These are phyloP conservation scores for Triticum timopheevii DNA, from an alignment of 176 grass and related monocot genomes.

Conservation along the genomic window DNA sequence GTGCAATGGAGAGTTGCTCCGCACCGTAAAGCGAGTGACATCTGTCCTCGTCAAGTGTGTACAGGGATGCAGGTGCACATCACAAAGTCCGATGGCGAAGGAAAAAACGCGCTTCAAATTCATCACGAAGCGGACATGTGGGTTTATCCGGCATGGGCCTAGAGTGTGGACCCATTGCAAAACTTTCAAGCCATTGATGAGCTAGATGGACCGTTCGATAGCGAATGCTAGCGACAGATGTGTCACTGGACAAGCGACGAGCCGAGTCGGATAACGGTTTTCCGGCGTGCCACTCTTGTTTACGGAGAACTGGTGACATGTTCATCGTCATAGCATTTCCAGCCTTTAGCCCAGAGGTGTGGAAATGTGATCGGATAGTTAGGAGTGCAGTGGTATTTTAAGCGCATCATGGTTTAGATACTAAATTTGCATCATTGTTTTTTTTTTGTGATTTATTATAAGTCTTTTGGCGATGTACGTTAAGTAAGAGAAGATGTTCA, in stretches of 20 bases:
- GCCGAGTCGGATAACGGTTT: background rate
- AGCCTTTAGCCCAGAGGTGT: too few species aligned
- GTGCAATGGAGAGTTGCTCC: background rate
- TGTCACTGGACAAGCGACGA: background rate
- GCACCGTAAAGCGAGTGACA: background rate
- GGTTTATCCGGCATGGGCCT: slow-evolving; percentile 17
- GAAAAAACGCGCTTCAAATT: background rate
- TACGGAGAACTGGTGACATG: background rate
- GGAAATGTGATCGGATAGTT: too few species aligned
- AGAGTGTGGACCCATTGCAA: slow-evolving; percentile 22
- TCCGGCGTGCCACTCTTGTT: background rate
- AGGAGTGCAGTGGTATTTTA: too few species aligned
- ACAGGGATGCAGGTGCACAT: slow-evolving; percentile 18
- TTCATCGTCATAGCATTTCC: too few species aligned
- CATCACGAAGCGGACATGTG: slow-evolving; percentile 13
- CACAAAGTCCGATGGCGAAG: slow-evolving; percentile 19
- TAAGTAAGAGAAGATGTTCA: too few species aligned
- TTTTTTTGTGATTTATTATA: too few species aligned
- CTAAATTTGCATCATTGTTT: too few species aligned
- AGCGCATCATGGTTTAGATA: too few species aligned
- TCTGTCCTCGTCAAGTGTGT: slow-evolving; percentile 26
- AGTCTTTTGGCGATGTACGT: too few species aligned
- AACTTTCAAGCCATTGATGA: slow-evolving; percentile 20
- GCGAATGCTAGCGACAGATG: background rate
- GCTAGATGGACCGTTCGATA: slow-evolving; percentile 24